A percentile compares a stretch with the other conserved stretches of the same genome.
These are phyloP conservation scores for Fusarium albosuccineum DNA, from an alignment of 2,329 filamentous ascomycete genomes.

Conservation along the genomic window DNA sequence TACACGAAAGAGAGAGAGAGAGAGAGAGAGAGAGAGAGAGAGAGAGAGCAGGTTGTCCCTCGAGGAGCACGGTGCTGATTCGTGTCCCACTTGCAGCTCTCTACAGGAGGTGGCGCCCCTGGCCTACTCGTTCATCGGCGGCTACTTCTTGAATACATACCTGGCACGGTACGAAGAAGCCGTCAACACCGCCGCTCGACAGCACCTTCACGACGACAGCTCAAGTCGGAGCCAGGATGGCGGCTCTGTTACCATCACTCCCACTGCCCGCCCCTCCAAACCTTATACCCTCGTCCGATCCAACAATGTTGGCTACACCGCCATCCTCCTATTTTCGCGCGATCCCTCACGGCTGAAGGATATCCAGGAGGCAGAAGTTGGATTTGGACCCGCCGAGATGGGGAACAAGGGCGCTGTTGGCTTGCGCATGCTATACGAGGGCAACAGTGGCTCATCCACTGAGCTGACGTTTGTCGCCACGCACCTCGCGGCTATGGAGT, in stretches of 20 bases:
- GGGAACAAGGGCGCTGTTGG: conserved; percentile 96
- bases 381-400: conserved; percentile 88
- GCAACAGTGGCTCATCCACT: conserved; percentile 56
- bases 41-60: conserved; percentile 18
- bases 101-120: conserved; percentile 93
- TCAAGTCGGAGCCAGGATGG: conserved; percentile 12
- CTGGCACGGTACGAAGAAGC: conserved; percentile 78
- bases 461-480: conserved; percentile 88
- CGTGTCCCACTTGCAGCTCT: conserved; percentile 64
- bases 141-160: conserved; percentile 82
- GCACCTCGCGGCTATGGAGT: conserved; percentile 91
- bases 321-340: conserved; percentile 85
- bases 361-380: conserved; percentile 84
- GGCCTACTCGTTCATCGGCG: conserved; percentile 85
- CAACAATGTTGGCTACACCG: conserved; percentile 89
- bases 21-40: too few relatives aligned
- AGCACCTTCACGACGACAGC: conserved; percentile 26
- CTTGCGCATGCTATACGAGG: conserved; percentile 73
- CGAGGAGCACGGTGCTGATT: conserved; percentile 40
- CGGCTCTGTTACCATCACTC: conserved; percentile 16
- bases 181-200: conserved; percentile 71
- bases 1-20: too few relatives aligned
- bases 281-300: conserved; percentile 78
- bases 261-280: conserved; percentile 43
- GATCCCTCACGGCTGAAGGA: conserved; percentile 70